Evolutionary conservation across 2,329 filamentous ascomycete genomes (phyloP).

Genomic region (Sclerotinia spermophila): DNA sequence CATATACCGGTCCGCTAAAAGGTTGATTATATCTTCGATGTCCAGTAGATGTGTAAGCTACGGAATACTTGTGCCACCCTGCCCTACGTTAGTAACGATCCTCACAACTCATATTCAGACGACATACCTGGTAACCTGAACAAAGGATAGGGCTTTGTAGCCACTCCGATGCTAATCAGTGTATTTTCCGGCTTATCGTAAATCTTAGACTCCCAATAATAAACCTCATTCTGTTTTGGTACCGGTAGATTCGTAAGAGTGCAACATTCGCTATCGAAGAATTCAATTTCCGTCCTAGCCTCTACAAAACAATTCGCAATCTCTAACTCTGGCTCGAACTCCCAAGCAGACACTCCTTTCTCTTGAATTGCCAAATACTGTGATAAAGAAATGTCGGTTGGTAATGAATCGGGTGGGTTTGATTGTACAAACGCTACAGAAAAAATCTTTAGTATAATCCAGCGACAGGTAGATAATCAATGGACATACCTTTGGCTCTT

Average conservation of each 20-base stretch:
- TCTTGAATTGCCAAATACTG: conserved; percentile 98
- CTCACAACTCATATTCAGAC: neutral
- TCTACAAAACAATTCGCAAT: conserved; percentile 99
- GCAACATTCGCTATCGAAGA: conserved; percentile 96
- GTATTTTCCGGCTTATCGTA: conserved; percentile 94
- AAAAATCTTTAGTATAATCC: neutral
- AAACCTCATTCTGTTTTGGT: conserved; percentile 98
- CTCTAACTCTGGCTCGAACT: conserved; percentile 98
- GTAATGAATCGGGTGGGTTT: conserved; percentile 90
- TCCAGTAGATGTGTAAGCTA: conserved; percentile 86
- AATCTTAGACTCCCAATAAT: conserved; percentile 99
- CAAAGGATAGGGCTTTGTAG: conserved; percentile 93
- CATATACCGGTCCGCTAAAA: conserved; percentile 76
- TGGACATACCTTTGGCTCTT: conserved; percentile 78
- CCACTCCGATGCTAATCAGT: conserved; percentile 84
- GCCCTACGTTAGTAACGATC: conserved; percentile 6
- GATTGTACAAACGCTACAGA: conserved; percentile 80
- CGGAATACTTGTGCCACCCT: conserved; percentile 91
- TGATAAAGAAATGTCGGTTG: conserved; percentile 95
- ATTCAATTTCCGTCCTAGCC: conserved; percentile 93
- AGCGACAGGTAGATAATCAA: neutral
- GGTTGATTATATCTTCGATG: conserved; percentile 89
- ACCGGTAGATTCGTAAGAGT: conserved; percentile 80
- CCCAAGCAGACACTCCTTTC: conserved; percentile 99
- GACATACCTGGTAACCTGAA: conserved; percentile 84